Conservation (phyloP, 2,329 filamentous ascomycete genomes). For the Coniochaeta sp. region DNA sequence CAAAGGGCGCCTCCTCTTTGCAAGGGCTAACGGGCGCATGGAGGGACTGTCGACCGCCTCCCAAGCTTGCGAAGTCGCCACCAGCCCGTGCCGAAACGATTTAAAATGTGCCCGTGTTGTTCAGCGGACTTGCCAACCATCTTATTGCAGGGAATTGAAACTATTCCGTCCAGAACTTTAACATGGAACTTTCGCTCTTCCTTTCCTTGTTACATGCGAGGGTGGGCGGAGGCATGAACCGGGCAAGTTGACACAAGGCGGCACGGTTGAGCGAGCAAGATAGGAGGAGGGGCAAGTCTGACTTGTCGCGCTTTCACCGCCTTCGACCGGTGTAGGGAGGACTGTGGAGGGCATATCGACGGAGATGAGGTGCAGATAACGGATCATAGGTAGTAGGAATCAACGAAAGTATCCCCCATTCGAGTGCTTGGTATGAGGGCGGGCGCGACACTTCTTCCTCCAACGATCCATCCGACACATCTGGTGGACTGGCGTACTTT, state of each 20-base stretch:
- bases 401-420: neutral
- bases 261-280: conserved; percentile 12
- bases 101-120: too few species aligned
- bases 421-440: neutral
- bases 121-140: neutral
- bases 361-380: too few species aligned
- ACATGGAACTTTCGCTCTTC: conserved; percentile 6
- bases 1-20: too few species aligned
- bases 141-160: neutral
- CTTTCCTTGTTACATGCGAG: conserved; percentile 10
- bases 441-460: neutral
- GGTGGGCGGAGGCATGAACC: conserved; percentile 10
- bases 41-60: too few species aligned
- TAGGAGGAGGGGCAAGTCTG: neutral
- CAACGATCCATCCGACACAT: neutral
- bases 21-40: too few species aligned
- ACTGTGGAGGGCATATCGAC: neutral
- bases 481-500: neutral
- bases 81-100: neutral
- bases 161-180: neutral
- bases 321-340: neutral
- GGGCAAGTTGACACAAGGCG: conserved; percentile 10
- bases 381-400: too few species aligned
- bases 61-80: too few species aligned
- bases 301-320: neutral